phyloP scores from a whole-genome alignment of 495 filamentous ascomycete genomes.

The Aspergillus ostianus region DNA sequence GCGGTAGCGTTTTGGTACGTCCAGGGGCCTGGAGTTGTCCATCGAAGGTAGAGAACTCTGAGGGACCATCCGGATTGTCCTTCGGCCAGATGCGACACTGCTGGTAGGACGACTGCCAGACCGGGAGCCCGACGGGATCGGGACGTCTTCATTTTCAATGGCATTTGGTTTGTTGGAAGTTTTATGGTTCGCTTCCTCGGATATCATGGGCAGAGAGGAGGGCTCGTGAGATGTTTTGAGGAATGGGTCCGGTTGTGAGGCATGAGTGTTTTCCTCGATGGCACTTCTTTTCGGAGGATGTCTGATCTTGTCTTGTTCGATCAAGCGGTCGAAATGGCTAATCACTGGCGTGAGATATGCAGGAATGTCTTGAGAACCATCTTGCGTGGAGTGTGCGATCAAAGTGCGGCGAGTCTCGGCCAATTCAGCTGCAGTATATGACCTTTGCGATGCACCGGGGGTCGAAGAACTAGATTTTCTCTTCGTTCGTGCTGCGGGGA shows the following conservation, averaged over 20 bases:
- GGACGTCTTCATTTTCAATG: not conserved
- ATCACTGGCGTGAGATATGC: constrained; percentile 58
- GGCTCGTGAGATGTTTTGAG: constrained; percentile 33
- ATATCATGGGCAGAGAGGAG: constrained; percentile 49
- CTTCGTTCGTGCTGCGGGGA: constrained; percentile 2
- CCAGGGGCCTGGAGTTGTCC: constrained; percentile 47
- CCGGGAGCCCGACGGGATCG: not conserved
- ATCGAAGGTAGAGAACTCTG: constrained; percentile 40
- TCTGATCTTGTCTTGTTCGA: constrained; percentile 43
- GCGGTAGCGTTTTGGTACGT: constrained; percentile 51
- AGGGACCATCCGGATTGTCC: constrained; percentile 50
- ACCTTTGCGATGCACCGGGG: constrained; percentile 25
- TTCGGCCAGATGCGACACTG: constrained; percentile 22
- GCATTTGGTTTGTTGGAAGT: no score
- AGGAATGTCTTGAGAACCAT: constrained; percentile 37
- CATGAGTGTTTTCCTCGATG: constrained; percentile 28
- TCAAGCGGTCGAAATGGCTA: constrained; percentile 59
- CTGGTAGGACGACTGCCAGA: constrained; percentile 5
- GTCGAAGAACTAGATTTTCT: not conserved
- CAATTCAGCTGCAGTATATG: constrained; percentile 50
- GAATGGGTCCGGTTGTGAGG: constrained; percentile 52
- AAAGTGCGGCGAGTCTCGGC: constrained; percentile 58
- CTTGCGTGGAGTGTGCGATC: constrained; percentile 43
- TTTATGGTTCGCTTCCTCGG: not conserved
- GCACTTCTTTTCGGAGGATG: constrained; percentile 16